Evolutionary conservation across 225 moss, liverwort and hornwort species (phyloP), one percentile per base, ranked within the genome.

Genomic region (Polytrichum formosum): DNA sequence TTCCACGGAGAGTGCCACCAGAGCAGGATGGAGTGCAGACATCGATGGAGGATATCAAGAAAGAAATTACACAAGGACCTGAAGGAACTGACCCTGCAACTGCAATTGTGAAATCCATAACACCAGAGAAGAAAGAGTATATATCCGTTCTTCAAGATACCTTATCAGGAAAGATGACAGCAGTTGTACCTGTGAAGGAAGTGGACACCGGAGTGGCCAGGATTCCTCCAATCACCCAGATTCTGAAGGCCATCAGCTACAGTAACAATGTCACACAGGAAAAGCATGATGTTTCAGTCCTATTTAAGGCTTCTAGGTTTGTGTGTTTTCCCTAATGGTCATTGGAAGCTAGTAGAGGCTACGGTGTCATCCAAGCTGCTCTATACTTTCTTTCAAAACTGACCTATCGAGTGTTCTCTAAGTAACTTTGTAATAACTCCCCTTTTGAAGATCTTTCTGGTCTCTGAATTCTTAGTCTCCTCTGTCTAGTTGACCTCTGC

Each of bases 211-310:
- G 59, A 68, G 77, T 4, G 8, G 55, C 69, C n/a, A 33, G 67
- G 65, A 72, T 72, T 31, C 84, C 84, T 67, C 74, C 64, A 31
- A 79, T 87, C 18, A 65, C 75, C 28, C 81, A 84, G 16, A 84
- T 87, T 68, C 37, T 87, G 77, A 87, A 87, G 75, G 87, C 87
- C 6, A 81, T 87, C 77, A 87, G 87, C 77, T 87, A 87, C 78
- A 87, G 81, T 74, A 87, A 87, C 54, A 79, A 84, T 27, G 76
- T 81, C 56, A 81, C 84, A 2, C 74, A 81, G 6, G 81, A 84
- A 55, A 87, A 81, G 81, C 84, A 84, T 70, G 87, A 87, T 81
- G 84, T 87, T 54, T 31, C 79, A 23, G 87, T 87, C 29, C 79
- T 79, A 33, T 87, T 87, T 22, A 87, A 77, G 72, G 87, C 84